Base-by-base conservation (phyloP, 371 early-diverging fungal species). In the Rhizopus microsporus region DNA sequence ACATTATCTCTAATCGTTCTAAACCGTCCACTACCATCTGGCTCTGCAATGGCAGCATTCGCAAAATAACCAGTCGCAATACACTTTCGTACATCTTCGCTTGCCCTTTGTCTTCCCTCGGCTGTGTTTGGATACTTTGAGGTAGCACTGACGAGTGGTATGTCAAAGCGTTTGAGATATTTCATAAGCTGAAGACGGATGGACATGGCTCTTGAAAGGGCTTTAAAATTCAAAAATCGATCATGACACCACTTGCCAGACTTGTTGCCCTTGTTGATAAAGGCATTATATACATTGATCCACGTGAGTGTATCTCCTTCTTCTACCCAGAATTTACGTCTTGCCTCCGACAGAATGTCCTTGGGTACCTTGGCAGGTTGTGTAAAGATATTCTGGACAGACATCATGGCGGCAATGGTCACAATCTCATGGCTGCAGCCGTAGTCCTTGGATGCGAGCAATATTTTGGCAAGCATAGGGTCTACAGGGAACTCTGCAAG, bases 291-390 rank as follows among this genome's bases (percentile, higher is more conserved):
- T 0, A 91, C 92, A 60, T 92, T 91, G 16, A 94, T 62, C 30
- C 88, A 75, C 4, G 91, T 87, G 5, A 94, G 67, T 65, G 88
- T 91, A 54, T 95, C 94, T 3, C 93, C 93, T 63, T 94, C 93
- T 59, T 89, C 81, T 0, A 87, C 92, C 56, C 89, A 81, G 61
- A 94, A 93, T 69, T 85, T 88, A 46, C 82, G 78, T 44, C 88
- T 71, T 48, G 81, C 75, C 40, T 88, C 86, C 34, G 75, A 67
- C 4, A 84, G 69, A 6, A 84, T 77, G 5, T 84, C 82, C 34
- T 71, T 69, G 0, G 77, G 45, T 47, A 69, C 65, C 17, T 80
- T 81, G 15, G 75, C 51, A 5, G 88, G 83, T 13, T 74, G 68
- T 0, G 88, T 56, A 75, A 87, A 93, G 0, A 89, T 77, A 53